These are phyloP conservation scores for Piloderma croceum DNA, from an alignment of 768 basidiomycete genomes.

Conservation along the genomic window DNA sequence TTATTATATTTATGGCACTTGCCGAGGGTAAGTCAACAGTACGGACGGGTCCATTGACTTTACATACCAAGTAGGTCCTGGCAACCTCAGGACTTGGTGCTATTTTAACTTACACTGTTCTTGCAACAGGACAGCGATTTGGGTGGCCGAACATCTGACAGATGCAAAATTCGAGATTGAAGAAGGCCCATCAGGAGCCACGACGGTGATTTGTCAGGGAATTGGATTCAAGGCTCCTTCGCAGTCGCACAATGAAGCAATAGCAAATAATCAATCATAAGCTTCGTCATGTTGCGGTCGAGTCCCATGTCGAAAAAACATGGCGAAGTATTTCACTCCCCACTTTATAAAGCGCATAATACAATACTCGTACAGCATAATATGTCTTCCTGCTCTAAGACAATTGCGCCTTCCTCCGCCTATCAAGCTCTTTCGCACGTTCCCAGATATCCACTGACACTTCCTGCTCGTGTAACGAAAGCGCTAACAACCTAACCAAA, in stretches of 20 bases:
- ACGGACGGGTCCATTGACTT: slow-evolving; percentile 48
- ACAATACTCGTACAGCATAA: too few species aligned
- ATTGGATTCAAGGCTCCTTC: slow-evolving; percentile 48
- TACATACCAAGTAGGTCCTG: slow-evolving; percentile 57
- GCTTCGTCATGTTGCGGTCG: too few species aligned
- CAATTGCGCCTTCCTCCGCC: slow-evolving; percentile 27
- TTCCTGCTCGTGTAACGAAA: slow-evolving; percentile 51
- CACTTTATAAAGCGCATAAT: too few species aligned
- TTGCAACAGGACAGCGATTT: slow-evolving; percentile 55
- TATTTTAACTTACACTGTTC: neutral
- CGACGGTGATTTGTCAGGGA: slow-evolving; percentile 56
- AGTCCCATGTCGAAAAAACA: too few species aligned
- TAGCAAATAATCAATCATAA: too few species aligned
- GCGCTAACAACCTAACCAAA: slow-evolving; percentile 49
- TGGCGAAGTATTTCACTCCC: too few species aligned
- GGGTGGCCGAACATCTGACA: slow-evolving; percentile 64
- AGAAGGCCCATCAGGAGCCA: slow-evolving; percentile 34
- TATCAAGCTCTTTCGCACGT: slow-evolving; percentile 55
- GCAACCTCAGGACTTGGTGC: neutral
- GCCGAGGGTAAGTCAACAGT: slow-evolving; percentile 60
- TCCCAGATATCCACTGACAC: slow-evolving; percentile 62
- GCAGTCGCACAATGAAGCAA: too few species aligned
- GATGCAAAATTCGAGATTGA: slow-evolving; percentile 56
- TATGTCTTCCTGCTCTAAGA: too few species aligned
- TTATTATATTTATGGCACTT: slow-evolving; percentile 71